Base-by-base conservation (phyloP, 2,329 filamentous ascomycete species). In the Sporothrix luriei region DNA sequence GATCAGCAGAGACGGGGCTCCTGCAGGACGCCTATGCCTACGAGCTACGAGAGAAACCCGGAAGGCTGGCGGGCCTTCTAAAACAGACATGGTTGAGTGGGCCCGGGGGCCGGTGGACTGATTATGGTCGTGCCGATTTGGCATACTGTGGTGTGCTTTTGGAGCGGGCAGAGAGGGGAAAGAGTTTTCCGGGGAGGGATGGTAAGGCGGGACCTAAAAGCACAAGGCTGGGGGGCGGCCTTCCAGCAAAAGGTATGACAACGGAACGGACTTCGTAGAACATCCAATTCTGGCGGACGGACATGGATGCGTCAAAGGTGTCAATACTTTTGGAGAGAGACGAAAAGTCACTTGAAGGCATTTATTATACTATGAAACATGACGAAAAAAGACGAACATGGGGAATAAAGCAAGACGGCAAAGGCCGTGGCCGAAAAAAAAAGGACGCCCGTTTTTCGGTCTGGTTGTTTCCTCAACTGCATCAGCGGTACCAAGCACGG, bases 181-280 rank as follows among this genome's bases (percentile, higher is more conserved):
- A 62, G 21, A 4, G 24, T 21, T 46, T 46, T 46, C 33, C 33
- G 29, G 29, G 19, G 55, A 59, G 55, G n/a, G 55, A 59, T 43
- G 38, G 55, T 29, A 29, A 21, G 54, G 54, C 55, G n/a, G 55
- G 55, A 13, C 29, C 55, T 61, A 43, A 43, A 61, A 61, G 9
- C 55, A 61, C 55, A n/a, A 61, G 55, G 55, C 55, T 61, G 33
- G 13, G 6, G 6, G 19, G 16, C 3, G 29, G 5, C 9, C 9
- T 11, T 59, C 11, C 19, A 59, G 26, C 6, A 57, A 40, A 19
- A 43, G 38, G n/a, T n/a, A 21, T 43, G 55, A 43, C 33, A 61
- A 61, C 38, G n/a, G n/a, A 19, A 61, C 55, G 55, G 55, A n/a
- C n/a, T n/a, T n/a, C n/a, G 40, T 33, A 40, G n/a, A 59, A 59